Percentiles rank a stretch among this genome's conserved stretches.
Conservation (phyloP, 2,329 filamentous ascomycete species). For the Nannizzia gypsea region DNA sequence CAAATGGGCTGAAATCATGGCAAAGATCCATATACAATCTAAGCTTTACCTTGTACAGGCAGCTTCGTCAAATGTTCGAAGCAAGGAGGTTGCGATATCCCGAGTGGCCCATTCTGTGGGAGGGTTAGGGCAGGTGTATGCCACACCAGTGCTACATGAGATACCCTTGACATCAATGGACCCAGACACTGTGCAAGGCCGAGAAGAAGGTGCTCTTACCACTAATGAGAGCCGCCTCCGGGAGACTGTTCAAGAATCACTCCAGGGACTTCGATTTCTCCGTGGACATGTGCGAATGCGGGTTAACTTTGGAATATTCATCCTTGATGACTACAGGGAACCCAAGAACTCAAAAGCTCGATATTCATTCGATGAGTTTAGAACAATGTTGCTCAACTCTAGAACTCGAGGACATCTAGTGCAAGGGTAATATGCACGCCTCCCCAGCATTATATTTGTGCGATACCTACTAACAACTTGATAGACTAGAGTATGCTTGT, state of each 20-base stretch:
- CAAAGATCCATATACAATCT: constrained; percentile 20
- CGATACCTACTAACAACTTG: background rate
- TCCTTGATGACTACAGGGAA: constrained; percentile 26
- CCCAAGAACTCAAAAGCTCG: constrained; percentile 18
- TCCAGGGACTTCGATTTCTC: constrained; percentile 24
- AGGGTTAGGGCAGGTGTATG: constrained; percentile 7
- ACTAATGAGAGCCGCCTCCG: constrained; percentile 24
- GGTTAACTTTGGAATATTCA: constrained; percentile 32
- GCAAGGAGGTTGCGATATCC: constrained; percentile 19
- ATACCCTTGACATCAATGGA: constrained; percentile 12
- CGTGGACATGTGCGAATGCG: constrained; percentile 31
- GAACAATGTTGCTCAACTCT: constrained; percentile 29
- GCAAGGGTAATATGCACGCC: constrained; percentile 22
- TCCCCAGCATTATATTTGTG: background rate
- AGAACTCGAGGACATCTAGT: constrained; percentile 28
- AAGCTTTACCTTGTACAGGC: constrained; percentile 27
- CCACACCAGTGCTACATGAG: constrained; percentile 18
- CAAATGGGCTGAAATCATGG: constrained; percentile 22
- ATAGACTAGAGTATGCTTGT: constrained; percentile 18
- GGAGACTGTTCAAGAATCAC: constrained; percentile 21
- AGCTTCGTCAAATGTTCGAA: constrained; percentile 16
- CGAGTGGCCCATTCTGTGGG: constrained; percentile 10
- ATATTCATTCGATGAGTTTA: constrained; percentile 31
- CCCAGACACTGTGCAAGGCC: constrained; percentile 17
- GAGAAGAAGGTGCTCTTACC: constrained; percentile 16